Evolutionary conservation across 129 eudicot genomes (phyloP).

Genomic region (Apium graveolens): DNA sequence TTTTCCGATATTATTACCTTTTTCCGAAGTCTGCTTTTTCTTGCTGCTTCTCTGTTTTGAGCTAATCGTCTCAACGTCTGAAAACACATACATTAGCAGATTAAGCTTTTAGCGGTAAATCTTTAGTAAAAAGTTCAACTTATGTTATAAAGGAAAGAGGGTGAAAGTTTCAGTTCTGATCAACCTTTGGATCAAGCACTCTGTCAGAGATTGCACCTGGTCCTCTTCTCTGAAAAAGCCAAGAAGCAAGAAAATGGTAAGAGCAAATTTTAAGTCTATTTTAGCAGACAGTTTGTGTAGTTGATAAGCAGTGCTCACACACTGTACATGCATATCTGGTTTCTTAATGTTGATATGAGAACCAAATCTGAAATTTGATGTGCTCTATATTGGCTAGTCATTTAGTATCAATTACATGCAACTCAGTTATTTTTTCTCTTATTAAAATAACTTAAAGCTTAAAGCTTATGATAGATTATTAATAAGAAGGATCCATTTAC

Average conservation of each 20-base stretch:
- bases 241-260: slow-evolving; percentile 11
- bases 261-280: neutral
- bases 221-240: slow-evolving; percentile 67
- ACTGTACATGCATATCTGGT: neutral
- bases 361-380: neutral
- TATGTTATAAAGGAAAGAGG: neutral
- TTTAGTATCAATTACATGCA: neutral
- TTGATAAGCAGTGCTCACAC: neutral
- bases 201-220: slow-evolving; percentile 62
- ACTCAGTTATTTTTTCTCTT: slow-evolving; percentile 2
- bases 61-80: slow-evolving; percentile 97
- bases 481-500: neutral
- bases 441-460: slow-evolving; percentile 22
- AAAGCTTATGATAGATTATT: slow-evolving; percentile 18
- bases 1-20: slow-evolving; percentile 36
- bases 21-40: slow-evolving; percentile 88
- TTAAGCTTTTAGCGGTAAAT: neutral
- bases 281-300: neutral
- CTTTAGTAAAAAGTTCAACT: neutral
- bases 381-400: neutral
- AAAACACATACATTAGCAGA: slow-evolving; percentile 20
- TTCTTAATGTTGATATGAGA: slow-evolving; percentile 2
- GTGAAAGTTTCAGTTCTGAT: neutral
- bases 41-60: slow-evolving; percentile 99
- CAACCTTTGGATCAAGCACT: slow-evolving; percentile 84